phyloP scores from a whole-genome alignment of 305 asterid genomes.

The Rubia tinctorum region DNA sequence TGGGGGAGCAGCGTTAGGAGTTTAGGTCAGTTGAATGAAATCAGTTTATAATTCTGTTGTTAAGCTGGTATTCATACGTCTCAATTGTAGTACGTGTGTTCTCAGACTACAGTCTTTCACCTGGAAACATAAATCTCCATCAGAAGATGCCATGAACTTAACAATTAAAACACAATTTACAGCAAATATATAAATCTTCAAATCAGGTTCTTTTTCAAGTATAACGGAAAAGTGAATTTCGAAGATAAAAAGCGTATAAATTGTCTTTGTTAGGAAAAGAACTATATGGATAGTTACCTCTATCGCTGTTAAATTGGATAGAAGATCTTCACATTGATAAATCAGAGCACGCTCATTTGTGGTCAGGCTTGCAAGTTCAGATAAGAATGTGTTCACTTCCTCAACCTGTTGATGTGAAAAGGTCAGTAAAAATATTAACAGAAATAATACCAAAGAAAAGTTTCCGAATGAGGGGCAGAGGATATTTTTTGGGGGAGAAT shows the following conservation, averaged over 20 bases:
- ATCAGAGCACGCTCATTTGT: conserved; percentile 51
- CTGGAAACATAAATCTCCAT: conserved; percentile 30
- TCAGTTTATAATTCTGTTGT: conserved; percentile 37
- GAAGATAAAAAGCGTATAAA: background rate
- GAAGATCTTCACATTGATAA: conserved; percentile 53
- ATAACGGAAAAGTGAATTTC: background rate
- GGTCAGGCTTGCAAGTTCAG: conserved; percentile 56
- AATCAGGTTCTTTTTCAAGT: background rate
- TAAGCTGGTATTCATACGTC: conserved; percentile 24
- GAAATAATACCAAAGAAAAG: background rate
- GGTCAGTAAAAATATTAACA: background rate
- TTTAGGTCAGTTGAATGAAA: conserved; percentile 31
- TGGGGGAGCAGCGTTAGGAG: conserved; percentile 27
- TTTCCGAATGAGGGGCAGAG: background rate
- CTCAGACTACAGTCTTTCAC: conserved; percentile 63
- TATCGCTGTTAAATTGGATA: conserved; percentile 48
- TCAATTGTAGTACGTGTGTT: conserved; percentile 57
- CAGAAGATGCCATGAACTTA: conserved; percentile 5
- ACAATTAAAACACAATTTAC: background rate
- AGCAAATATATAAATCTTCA: background rate
- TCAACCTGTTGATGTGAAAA: conserved; percentile 48
- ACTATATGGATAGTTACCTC: conserved; percentile 41
- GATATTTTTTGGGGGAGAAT: too few species aligned
- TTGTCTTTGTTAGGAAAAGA: background rate
- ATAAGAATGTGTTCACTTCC: conserved; percentile 44